Base-by-base conservation (phyloP, 1,139 yeast genomes). In the Schwanniomyces etchellsii region DNA sequence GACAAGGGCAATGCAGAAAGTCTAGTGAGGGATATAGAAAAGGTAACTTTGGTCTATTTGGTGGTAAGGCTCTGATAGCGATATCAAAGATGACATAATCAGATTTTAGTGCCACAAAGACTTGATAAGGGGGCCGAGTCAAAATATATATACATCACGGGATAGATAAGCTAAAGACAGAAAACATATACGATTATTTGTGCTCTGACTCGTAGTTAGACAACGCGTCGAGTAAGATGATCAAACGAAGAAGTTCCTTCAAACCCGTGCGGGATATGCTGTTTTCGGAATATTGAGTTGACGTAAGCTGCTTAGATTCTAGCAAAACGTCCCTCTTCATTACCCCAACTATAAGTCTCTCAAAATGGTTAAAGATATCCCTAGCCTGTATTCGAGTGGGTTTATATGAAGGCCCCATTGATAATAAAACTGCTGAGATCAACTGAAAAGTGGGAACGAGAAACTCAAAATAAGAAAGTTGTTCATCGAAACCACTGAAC, bases 391-490 rank as follows among this genome's bases (percentile, higher is more conserved):
- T 51, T 14, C 77, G 64, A n/a, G 81, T 78, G 1, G 75, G 70
- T 36, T 68, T 71, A 50, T 86, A 85, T 31, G 80, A 78, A 3
- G 91, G 80, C 0, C 96, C 95, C 69, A 84, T 74, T 2, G 95
- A 74, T 15, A 86, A 60, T 6, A 82, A 59, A 5, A 84, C 64
- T 0, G 94, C 78, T 9, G 78, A 57, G 2, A 85, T 64, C 31
- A 86, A 60, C 44, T 85, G 95, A 56, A 86, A 82, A 3, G 81
- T 64, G 0, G 95, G 94, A n/a, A 80, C 69, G 27, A 84, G 63
- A 13, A 85, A 59, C 38, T 84, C 95, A 48, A 77, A 79, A 34
- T 74, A 64, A 0, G 86, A 77, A 4, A 82, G 47, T 23, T 23
- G 14, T 7, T 18, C 21, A 7, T 18, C 21, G n/a, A n/a, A n/a